Conservation (phyloP, 1,139 yeast species). For the Wickerhamiella infanticola region DNA sequence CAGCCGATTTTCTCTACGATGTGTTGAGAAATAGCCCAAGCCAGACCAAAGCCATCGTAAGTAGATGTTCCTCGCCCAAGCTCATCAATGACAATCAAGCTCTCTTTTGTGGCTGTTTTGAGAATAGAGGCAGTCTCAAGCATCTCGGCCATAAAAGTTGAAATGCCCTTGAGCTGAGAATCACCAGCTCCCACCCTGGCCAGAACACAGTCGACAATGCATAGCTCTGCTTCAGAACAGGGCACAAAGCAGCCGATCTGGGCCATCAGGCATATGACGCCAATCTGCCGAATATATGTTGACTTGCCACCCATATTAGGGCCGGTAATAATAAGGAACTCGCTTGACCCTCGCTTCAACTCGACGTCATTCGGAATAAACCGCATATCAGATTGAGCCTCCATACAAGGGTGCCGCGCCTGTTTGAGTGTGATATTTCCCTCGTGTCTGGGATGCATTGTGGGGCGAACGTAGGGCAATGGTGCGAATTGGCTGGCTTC, state of each 20-base stretch:
- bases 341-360: slow-evolving; percentile 35
- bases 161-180: slow-evolving; percentile 88
- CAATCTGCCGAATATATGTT: slow-evolving; percentile 82
- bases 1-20: slow-evolving; percentile 56
- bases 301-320: slow-evolving; percentile 99
- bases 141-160: slow-evolving; percentile 98
- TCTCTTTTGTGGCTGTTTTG: slow-evolving; percentile 68
- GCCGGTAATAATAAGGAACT: slow-evolving; percentile 79
- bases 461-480: slow-evolving; percentile 63
- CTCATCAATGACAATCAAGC: slow-evolving; percentile 85
- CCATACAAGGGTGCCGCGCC: slow-evolving; percentile 89
- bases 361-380: slow-evolving; percentile 79
- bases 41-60: slow-evolving; percentile 93
- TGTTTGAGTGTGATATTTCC: slow-evolving; percentile 39
- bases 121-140: slow-evolving; percentile 85
- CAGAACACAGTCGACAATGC: slow-evolving; percentile 76
- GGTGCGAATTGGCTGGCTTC: slow-evolving; percentile 77
- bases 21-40: slow-evolving; percentile 89
- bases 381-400: slow-evolving; percentile 72
- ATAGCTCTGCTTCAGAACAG: slow-evolving; percentile 51
- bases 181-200: slow-evolving; percentile 99
- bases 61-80: slow-evolving; percentile 95
- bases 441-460: slow-evolving; percentile 35
- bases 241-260: slow-evolving; percentile 93
- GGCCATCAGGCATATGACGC: slow-evolving; percentile 76